Conservation (phyloP, 768 basidiomycete genomes). For the Lactarius hatsudake region DNA sequence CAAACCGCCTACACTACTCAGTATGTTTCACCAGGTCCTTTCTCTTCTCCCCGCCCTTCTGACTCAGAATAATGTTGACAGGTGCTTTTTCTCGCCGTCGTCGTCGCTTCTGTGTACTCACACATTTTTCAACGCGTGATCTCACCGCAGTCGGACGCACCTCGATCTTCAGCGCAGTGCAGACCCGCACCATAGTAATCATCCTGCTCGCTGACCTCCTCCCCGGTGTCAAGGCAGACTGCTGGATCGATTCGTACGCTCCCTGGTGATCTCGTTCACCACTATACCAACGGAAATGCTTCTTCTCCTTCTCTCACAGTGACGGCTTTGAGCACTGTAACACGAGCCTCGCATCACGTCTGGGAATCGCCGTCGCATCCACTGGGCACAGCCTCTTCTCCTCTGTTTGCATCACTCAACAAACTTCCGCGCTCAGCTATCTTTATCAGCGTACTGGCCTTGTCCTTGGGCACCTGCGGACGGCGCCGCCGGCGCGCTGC, state of each 20-base stretch:
- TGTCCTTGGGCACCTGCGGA: too few species aligned
- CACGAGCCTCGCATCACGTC: background rate
- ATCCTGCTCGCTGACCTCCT: background rate
- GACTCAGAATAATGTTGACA: background rate
- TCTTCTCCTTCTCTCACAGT: background rate
- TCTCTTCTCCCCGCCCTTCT: background rate
- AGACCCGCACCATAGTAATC: background rate
- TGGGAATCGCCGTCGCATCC: background rate
- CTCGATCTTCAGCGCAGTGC: background rate
- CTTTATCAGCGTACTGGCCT: background rate
- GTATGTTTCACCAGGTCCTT: background rate
- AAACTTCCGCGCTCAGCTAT: background rate
- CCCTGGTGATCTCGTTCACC: too few species aligned
- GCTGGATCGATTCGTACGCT: slow-evolving; percentile 9
- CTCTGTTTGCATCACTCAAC: background rate
- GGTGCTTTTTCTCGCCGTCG: background rate
- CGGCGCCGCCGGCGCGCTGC: slow-evolving; percentile 5
- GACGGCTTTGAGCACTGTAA: background rate
- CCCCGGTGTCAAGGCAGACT: slow-evolving; percentile 9
- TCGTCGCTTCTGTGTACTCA: background rate
- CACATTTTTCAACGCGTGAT: background rate
- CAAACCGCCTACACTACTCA: background rate
- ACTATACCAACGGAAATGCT: background rate
- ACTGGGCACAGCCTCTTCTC: background rate
- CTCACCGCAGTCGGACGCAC: background rate